Evolutionary conservation across 495 filamentous ascomycete genomes (phyloP), one percentile per base, ranked within the genome.

Genomic region (Melanomma pulvis-pyrius): DNA sequence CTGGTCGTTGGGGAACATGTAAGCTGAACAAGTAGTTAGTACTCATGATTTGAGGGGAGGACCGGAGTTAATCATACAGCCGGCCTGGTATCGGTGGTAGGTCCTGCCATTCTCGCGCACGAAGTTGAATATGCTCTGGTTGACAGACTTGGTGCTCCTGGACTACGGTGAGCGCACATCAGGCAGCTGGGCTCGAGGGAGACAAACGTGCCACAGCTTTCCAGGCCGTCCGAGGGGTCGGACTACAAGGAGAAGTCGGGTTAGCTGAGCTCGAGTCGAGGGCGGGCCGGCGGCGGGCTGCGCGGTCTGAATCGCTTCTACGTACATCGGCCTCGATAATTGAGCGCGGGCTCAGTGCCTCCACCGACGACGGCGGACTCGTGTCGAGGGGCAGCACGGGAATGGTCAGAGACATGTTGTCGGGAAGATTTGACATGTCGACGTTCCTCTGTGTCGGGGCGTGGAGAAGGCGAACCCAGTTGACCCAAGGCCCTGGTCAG

Each of bases 101-200:
- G 70, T 75, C 61, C 71, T 32, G 47, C 73, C 73, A 70, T 75
- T 75, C 56, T 74, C 73, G 52, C 63, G 61, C 32, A 75, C 56
- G 49, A 59, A 75, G 54, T 75, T 55, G 71, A 71, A 75, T 32
- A 75, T 74, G 67, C 71, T 74, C 59, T 74, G 65, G 39, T 66
- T 74, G 50, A 70, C 65, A 19, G 73, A 75, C 61, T 72, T 70
- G 26, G 73, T 75, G 63, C 73, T 75, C 30, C 73, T 74, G 54
- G 32, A 56, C 7, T 6, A 59, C 17, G 21, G 61, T 71, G 15
- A 69, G 67, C 39, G 59, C 32, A 25, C 8, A 59, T 58, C 3
- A 53, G 66, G 30, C 25, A 17, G 9, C 17, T 21, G 39, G 19
- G 15, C 22, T 21, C 36, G 54, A 62, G 64, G 71, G 56, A 58